Conservation (phyloP, 768 basidiomycete species). For the Pulveroboletus sp. region DNA sequence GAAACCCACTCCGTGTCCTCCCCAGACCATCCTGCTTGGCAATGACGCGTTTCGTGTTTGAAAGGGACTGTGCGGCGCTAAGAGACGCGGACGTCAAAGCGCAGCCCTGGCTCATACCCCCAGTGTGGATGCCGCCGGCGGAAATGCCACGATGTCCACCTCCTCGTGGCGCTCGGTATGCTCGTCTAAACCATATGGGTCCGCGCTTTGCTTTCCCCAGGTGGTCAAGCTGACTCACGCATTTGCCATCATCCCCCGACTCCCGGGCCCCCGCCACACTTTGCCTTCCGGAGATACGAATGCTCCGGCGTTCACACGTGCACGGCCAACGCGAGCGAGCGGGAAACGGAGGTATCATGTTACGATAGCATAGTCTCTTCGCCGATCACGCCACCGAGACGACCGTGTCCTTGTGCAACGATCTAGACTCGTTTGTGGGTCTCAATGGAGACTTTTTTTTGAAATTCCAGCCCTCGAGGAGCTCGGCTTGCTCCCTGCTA, state of each 20-base stretch:
- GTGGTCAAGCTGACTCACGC: slow-evolving; percentile 4
- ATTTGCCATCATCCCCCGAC: slow-evolving; percentile 6
- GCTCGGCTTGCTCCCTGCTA: slow-evolving; percentile 17
- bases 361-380: slow-evolving; percentile 15
- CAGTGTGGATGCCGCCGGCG: slow-evolving; percentile 1
- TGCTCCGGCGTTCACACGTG: slow-evolving; percentile 18
- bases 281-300: slow-evolving; percentile 1
- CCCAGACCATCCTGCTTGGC: too few relatives aligned
- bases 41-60: too few relatives aligned
- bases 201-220: slow-evolving; percentile 1
- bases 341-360: slow-evolving; percentile 16
- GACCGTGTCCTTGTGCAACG: slow-evolving; percentile 7
- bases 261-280: slow-evolving; percentile 5
- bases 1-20: too few relatives aligned
- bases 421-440: slow-evolving; percentile 21
- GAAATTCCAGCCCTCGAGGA: slow-evolving; percentile 21
- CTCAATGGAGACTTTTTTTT: slow-evolving; percentile 19
- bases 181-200: too few relatives aligned
- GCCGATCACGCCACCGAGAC: slow-evolving; percentile 12
- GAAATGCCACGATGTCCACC: slow-evolving; percentile 2
- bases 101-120: slow-evolving; percentile 1
- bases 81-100: background rate
- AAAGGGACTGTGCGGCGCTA: too few relatives aligned
- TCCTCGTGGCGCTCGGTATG: slow-evolving; percentile 9
- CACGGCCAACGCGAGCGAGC: slow-evolving; percentile 3